phyloP scores from a whole-genome alignment of 495 filamentous ascomycete genomes.

The Talaromyces thailandensis region DNA sequence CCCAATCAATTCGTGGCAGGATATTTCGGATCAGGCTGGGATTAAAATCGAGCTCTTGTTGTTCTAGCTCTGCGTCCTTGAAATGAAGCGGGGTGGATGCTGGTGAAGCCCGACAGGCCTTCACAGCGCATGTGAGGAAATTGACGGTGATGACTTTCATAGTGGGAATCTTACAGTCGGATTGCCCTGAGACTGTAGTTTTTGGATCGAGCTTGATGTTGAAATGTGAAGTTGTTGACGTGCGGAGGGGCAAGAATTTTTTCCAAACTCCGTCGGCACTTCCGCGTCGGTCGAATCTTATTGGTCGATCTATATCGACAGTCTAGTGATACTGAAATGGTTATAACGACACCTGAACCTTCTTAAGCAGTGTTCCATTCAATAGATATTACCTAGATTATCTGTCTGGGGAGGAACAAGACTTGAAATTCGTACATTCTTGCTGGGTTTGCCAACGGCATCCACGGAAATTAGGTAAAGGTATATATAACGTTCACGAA shows the following conservation, averaged over 20 bases:
- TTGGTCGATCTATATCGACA: not conserved
- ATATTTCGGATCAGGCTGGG: conserved; percentile 71
- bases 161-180: not conserved
- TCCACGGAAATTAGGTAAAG: not conserved
- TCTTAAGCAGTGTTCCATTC: not conserved
- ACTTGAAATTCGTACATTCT: not conserved
- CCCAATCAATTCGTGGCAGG: conserved; percentile 82
- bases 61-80: conserved; percentile 78
- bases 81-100: conserved; percentile 85
- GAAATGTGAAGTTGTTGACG: not conserved
- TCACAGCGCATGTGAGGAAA: conserved; percentile 93
- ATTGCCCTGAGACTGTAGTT: not conserved
- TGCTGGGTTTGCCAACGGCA: not conserved
- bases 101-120: conserved; percentile 73
- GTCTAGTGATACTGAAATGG: not conserved
- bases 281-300: not conserved
- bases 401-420: not conserved
- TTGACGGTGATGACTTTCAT: conserved; percentile 98
- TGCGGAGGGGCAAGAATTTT: conserved; percentile 2
- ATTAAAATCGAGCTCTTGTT: conserved; percentile 72
- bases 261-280: not conserved
- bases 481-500: not conserved
- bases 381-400: not conserved
- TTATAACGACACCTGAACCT: not conserved
- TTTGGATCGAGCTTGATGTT: not conserved